A percentile compares a stretch with the other conserved stretches of the same genome.
phyloP scores from a whole-genome alignment of 306 rosid species.

The Rosa lucieae region DNA sequence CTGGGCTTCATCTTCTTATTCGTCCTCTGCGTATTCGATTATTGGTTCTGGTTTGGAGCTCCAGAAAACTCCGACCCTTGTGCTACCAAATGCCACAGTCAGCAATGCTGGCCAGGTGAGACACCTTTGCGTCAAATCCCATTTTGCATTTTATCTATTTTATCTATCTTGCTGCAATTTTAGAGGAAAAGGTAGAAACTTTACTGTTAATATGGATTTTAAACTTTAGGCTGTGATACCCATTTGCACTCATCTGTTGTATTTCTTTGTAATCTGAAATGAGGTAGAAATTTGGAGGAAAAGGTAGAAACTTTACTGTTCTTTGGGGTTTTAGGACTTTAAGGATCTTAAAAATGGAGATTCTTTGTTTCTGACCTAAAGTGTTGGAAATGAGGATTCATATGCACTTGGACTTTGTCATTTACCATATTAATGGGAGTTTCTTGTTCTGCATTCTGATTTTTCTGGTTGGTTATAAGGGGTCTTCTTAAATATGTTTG shows the following conservation, averaged over 20 bases:
- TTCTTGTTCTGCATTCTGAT: not conserved
- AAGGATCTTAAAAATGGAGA: not conserved
- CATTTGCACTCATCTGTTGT: not conserved
- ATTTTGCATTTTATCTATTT: not conserved
- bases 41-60: conserved; percentile 49
- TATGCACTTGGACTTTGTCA: not conserved
- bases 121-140: not conserved
- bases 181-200: not conserved
- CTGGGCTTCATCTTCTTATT: conserved; percentile 53
- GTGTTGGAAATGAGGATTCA: not conserved
- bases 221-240: not conserved
- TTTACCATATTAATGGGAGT: not conserved
- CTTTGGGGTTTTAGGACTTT: not conserved
- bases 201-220: not conserved
- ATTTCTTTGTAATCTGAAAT: not conserved
- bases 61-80: conserved; percentile 22
- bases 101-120: conserved; percentile 24
- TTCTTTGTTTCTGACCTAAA: not conserved
- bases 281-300: not conserved
- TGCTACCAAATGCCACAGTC: conserved; percentile 29
- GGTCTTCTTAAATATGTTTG: not conserved
- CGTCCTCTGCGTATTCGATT: conserved; percentile 23
- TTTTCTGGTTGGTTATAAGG: not conserved
- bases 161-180: not conserved
- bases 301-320: not conserved